Evolutionary conservation across 2,329 filamentous ascomycete genomes (phyloP).

Genomic region (Ambrosiella cleistominuta): DNA sequence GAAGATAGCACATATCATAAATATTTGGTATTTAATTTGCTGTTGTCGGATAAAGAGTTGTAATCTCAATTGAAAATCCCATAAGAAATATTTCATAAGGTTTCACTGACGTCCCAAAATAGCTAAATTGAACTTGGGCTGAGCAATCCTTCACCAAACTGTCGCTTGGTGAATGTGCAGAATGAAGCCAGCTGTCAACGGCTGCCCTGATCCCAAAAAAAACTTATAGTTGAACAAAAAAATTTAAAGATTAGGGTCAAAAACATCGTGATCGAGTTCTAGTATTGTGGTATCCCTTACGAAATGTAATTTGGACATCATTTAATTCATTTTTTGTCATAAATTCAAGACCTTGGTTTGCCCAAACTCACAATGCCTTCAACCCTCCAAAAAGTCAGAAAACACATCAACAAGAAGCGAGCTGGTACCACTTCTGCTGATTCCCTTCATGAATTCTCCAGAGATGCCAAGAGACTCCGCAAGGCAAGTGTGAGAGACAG

Average conservation of each 20-base stretch:
- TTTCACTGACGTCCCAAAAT: conserved; percentile 7
- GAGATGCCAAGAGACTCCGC: conserved; percentile 68
- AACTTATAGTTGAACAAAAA: conserved; percentile 4
- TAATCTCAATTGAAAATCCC: too few species aligned
- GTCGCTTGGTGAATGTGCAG: neutral
- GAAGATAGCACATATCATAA: too few species aligned
- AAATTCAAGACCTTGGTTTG: neutral
- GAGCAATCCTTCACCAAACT: neutral
- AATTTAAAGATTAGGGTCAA: neutral
- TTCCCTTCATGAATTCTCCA: conserved; percentile 69
- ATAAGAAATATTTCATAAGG: neutral
- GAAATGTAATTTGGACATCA: neutral
- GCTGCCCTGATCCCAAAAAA: conserved; percentile 2
- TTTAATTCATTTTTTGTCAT: neutral
- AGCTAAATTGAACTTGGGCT: conserved; percentile 6
- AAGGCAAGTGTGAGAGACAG: conserved; percentile 67
- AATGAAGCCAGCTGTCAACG: neutral
- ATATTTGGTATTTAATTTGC: too few species aligned
- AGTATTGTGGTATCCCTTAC: neutral
- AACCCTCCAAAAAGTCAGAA: conserved; percentile 65
- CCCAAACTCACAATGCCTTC: conserved; percentile 46
- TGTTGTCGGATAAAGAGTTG: too few species aligned
- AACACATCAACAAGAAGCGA: conserved; percentile 79
- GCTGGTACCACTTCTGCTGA: conserved; percentile 42
- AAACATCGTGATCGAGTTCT: neutral